phyloP scores from a whole-genome alignment of 2,329 filamentous ascomycete species.

The Ophiosphaerella korrae region DNA sequence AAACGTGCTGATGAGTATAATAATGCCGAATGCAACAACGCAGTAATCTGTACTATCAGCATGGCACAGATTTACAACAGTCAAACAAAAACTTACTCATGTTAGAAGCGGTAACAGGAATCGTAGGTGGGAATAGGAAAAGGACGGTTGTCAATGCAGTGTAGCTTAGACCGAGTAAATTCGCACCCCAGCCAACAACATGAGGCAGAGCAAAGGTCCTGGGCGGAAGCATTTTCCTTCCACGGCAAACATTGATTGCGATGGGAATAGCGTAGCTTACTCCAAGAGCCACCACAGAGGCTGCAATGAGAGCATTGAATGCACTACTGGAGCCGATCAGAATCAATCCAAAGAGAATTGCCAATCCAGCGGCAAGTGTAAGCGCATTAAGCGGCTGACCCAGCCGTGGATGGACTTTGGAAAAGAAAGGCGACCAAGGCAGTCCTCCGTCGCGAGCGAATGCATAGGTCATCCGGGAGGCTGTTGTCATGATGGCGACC shows the following conservation, averaged over 20 bases:
- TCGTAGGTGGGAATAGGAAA: constrained; percentile 73
- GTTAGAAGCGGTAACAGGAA: constrained; percentile 67
- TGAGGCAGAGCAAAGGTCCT: constrained; percentile 63
- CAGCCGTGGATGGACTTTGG: constrained; percentile 64
- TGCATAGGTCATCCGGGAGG: constrained; percentile 69
- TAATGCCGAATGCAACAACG: constrained; percentile 62
- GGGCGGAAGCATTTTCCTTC: constrained; percentile 67
- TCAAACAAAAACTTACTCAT: constrained; percentile 62
- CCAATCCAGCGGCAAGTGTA: constrained; percentile 63
- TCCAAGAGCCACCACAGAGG: constrained; percentile 73
- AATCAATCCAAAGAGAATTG: constrained; percentile 71
- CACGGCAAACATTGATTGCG: constrained; percentile 69
- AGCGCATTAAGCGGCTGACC: constrained; percentile 71
- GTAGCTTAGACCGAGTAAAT: constrained; percentile 66
- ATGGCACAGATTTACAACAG: not conserved
- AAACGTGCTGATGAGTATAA: constrained; percentile 61
- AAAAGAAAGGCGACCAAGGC: constrained; percentile 64
- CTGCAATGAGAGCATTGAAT: constrained; percentile 73
- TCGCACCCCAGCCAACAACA: constrained; percentile 64
- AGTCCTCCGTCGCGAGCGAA: constrained; percentile 71
- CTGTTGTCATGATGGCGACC: constrained; percentile 69
- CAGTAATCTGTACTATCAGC: constrained; percentile 52
- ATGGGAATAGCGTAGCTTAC: constrained; percentile 77
- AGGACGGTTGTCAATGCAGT: constrained; percentile 73
- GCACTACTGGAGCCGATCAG: constrained; percentile 71